A percentile compares a stretch with the other conserved stretches of the same genome.
These are phyloP conservation scores for Alternaria alternata DNA, from an alignment of 2,329 filamentous ascomycete species.

Conservation along the genomic window DNA sequence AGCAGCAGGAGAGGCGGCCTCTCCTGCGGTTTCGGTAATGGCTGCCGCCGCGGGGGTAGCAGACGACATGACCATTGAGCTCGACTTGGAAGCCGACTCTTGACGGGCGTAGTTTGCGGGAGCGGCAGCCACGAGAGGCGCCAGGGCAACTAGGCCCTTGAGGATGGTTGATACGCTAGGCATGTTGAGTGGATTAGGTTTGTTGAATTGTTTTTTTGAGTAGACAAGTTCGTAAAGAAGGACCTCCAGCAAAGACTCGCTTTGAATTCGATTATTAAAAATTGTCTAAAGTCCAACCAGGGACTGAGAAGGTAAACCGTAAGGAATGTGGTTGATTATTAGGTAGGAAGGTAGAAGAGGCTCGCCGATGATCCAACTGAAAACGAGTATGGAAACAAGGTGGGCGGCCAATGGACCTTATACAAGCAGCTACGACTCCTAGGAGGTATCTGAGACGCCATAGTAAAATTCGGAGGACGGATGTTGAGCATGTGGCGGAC, in stretches of 20 bases:
- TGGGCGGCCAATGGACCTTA: slow-evolving; percentile 51
- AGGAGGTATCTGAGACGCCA: slow-evolving; percentile 48
- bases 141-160: slow-evolving; percentile 47
- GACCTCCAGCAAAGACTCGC: slow-evolving; percentile 50
- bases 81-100: slow-evolving; percentile 17
- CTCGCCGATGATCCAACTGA: slow-evolving; percentile 50
- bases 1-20: slow-evolving; percentile 25
- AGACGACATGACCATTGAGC: background rate
- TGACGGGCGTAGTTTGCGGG: slow-evolving; percentile 42
- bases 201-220: slow-evolving; percentile 31
- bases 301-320: slow-evolving; percentile 49
- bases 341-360: slow-evolving; percentile 44
- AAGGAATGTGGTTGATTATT: slow-evolving; percentile 50
- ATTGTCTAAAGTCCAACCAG: slow-evolving; percentile 51
- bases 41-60: slow-evolving; percentile 20
- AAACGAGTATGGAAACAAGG: slow-evolving; percentile 48
- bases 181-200: slow-evolving; percentile 47
- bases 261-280: slow-evolving; percentile 50
- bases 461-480: slow-evolving; percentile 49
- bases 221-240: slow-evolving; percentile 31
- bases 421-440: slow-evolving; percentile 44
- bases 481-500: slow-evolving; percentile 44
- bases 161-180: slow-evolving; percentile 49
- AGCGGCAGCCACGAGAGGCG: slow-evolving; percentile 44
- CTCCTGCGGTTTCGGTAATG: slow-evolving; percentile 22